Evolutionary conservation across 306 rosid species (phyloP).

Genomic region (Cicer chorassanicum): DNA sequence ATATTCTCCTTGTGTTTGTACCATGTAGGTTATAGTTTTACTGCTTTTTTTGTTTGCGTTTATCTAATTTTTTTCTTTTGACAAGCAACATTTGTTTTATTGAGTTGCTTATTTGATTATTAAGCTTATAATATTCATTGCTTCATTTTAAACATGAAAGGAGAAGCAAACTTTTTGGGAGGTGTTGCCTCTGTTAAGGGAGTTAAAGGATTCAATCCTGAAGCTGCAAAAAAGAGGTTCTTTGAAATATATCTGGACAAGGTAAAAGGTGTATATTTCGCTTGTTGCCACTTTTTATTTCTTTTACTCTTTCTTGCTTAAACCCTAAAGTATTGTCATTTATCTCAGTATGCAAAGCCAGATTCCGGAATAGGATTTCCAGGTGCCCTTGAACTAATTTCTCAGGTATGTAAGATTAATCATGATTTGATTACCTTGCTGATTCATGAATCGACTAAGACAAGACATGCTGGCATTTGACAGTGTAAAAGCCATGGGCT

Average conservation of each 20-base stretch:
- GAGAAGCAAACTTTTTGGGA: constrained; percentile 95
- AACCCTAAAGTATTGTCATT: constrained; percentile 35
- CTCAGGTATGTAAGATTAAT: constrained; percentile 62
- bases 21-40: constrained; percentile 1
- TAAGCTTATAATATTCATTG: constrained; percentile 38
- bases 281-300: constrained; percentile 29
- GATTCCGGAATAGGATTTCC: constrained; percentile 96
- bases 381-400: constrained; percentile 89
- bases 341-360: constrained; percentile 91
- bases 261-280: constrained; percentile 52
- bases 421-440: constrained; percentile 40
- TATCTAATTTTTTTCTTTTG: constrained; percentile 29
- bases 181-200: constrained; percentile 93
- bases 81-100: constrained; percentile 30
- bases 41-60: constrained; percentile 16
- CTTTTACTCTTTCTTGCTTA: constrained; percentile 22
- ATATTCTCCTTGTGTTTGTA: background rate
- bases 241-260: constrained; percentile 89
- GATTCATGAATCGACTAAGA: constrained; percentile 42
- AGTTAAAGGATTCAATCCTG: constrained; percentile 70
- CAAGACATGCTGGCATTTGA: constrained; percentile 31
- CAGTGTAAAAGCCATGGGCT: constrained; percentile 94
- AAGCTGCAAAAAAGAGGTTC: constrained; percentile 87
- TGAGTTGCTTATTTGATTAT: constrained; percentile 36
- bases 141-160: constrained; percentile 54